Evolutionary conservation across 208 protist genomes (phyloP), one percentile per base, ranked within the genome.

Genomic region (Leishmania gerbilli): DNA sequence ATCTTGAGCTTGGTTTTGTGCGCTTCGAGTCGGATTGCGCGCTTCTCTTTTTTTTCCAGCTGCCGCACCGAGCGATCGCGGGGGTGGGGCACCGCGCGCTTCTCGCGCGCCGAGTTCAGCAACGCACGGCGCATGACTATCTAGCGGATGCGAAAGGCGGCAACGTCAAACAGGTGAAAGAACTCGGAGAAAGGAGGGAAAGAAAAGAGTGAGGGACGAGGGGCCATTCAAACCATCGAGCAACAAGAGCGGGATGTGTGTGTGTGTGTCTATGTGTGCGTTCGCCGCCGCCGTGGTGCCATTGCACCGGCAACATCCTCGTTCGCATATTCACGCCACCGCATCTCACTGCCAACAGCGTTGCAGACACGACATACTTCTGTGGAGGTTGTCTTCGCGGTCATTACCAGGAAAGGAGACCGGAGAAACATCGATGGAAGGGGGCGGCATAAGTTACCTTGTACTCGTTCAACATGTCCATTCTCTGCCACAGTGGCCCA

Each of bases 61-160:
- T 95, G 92, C n/a, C 91, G 87, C 82, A 97, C 90, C 31, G 87
- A 86, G 34, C 94, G 92, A 69, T 93, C 89, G 42, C 89, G 87
- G 21, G 94, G 94, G 79, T 95, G 91, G 58, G 81, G 71, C 74
- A 93, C 71, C n/a, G 79, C 80, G 17, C 77, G 74, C 79, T 79
- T 79, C 77, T 88, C 84, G 31, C 87, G 86, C 62, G 77, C 76
- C 21, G 82, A 69, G 42, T 88, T 88, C 55, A 77, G 49, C 49
- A 82, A 60, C 40, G 65, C 64, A 51, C 85, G 84, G 47, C 76
- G 84, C 84, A 85, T 88, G n/a, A 47, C 62, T 27, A 37, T 45
- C 21, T 55, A 74, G 69, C 27, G 27, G 69, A 17, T 11, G 45
- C 69, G 13, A 74, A 40, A 53, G n/a, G 15, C 31, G 5, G 17